These are phyloP conservation scores for Cytospora schulzeri DNA, from an alignment of 2,329 filamentous ascomycete genomes.

Conservation along the genomic window DNA sequence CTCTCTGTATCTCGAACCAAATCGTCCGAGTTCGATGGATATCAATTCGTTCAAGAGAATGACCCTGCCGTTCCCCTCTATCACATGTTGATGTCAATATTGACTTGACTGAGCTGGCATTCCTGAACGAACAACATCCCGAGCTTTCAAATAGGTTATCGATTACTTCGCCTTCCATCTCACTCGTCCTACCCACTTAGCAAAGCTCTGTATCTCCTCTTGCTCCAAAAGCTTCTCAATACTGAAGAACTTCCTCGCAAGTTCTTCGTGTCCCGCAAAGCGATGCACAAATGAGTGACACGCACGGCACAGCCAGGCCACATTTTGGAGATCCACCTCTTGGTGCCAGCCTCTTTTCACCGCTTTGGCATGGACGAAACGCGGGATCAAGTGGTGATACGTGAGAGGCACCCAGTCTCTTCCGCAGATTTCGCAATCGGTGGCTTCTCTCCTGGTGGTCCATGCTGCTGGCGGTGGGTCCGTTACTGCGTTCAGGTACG, in stretches of 20 bases:
- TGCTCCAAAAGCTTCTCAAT: constrained; percentile 70
- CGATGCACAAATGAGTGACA: constrained; percentile 84
- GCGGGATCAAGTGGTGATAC: constrained; percentile 87
- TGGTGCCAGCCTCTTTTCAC: constrained; percentile 79
- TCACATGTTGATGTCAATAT: too few species aligned
- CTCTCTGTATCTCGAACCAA: too few species aligned
- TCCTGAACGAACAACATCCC: too few species aligned
- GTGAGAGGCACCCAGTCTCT: constrained; percentile 74
- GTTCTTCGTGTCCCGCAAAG: constrained; percentile 73
- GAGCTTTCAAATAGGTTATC: too few species aligned
- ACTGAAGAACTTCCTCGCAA: constrained; percentile 73
- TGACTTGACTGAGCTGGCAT: too few species aligned
- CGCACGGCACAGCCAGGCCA: constrained; percentile 83
- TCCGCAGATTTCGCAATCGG: constrained; percentile 74
- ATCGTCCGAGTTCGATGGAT: too few species aligned
- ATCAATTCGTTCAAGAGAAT: too few species aligned
- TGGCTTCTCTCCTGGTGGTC: constrained; percentile 53
- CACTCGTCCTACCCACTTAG: constrained; percentile 70
- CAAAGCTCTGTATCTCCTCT: constrained; percentile 73
- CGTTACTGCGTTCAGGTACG: constrained; percentile 61
- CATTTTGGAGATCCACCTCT: constrained; percentile 73
- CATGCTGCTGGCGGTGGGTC: constrained; percentile 66
- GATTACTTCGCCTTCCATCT: constrained; percentile 69
- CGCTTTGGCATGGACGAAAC: constrained; percentile 73
- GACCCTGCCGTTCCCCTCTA: too few species aligned